A percentile compares a stretch with the other conserved stretches of the same genome.
These are phyloP conservation scores for Malassezia pachydermatis DNA, from an alignment of 1,284 basidiomycete species.

Conservation along the genomic window DNA sequence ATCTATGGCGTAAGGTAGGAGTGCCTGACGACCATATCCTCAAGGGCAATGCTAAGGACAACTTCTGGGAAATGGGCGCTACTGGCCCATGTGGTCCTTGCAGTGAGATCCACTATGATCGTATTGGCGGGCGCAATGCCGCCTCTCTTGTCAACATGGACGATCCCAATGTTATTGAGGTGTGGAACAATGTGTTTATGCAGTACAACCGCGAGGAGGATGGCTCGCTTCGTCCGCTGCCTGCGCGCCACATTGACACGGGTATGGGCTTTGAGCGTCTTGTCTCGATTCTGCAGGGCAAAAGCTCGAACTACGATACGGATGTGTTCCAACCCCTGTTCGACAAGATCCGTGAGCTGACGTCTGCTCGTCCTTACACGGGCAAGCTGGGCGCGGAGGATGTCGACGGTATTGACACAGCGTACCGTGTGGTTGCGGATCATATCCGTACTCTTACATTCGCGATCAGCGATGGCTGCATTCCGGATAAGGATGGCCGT, in stretches of 20 bases:
- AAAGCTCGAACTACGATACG: constrained; percentile 91
- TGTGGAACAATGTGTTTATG: constrained; percentile 99
- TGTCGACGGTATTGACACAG: constrained; percentile 85
- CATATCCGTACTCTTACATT: constrained; percentile 91
- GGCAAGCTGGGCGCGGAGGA: constrained; percentile 91
- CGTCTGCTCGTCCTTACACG: constrained; percentile 72
- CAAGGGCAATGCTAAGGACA: constrained; percentile 89
- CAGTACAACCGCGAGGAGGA: constrained; percentile 93
- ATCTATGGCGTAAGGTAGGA: constrained; percentile 77
- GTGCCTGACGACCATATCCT: constrained; percentile 80
- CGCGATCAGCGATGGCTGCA: constrained; percentile 88
- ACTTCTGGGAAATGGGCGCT: constrained; percentile 99
- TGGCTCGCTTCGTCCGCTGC: constrained; percentile 67
- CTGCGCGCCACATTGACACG: constrained; percentile 91
- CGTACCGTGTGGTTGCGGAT: constrained; percentile 92
- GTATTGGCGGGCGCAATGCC: constrained; percentile 86
- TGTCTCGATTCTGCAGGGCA: constrained; percentile 84
- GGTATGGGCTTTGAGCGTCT: constrained; percentile 98
- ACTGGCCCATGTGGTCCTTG: constrained; percentile 96
- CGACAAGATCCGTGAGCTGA: constrained; percentile 73
- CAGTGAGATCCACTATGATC: constrained; percentile 93
- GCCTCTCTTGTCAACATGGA: constrained; percentile 84
- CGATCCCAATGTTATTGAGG: constrained; percentile 90
- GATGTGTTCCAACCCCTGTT: constrained; percentile 90
- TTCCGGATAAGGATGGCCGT: constrained; percentile 88